phyloP scores from a whole-genome alignment of 164 flowering plant genomes.

The Stephania cephalantha region DNA sequence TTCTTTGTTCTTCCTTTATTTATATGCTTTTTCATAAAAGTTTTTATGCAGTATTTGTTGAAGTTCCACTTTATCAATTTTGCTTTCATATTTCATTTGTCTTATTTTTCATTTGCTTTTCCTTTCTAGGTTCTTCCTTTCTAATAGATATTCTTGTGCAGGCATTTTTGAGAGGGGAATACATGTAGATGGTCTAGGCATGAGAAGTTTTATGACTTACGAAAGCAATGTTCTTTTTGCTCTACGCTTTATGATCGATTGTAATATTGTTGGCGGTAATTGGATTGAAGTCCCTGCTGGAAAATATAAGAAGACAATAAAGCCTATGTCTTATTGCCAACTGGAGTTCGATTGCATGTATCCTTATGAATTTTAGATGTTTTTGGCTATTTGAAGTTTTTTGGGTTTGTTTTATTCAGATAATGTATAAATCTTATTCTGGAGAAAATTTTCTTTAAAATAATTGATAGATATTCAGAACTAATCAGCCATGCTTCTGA shows the following conservation, averaged over 20 bases:
- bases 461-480: conserved; percentile 51
- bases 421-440: background rate
- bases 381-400: background rate
- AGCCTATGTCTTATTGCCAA: conserved; percentile 63
- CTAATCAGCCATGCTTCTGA: conserved; percentile 83
- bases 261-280: conserved; percentile 92
- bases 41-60: background rate
- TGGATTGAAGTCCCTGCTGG: conserved; percentile 90
- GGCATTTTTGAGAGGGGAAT: conserved; percentile 94
- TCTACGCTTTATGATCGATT: conserved; percentile 96
- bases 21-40: background rate
- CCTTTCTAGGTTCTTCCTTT: background rate
- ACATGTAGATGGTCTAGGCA: conserved; percentile 86
- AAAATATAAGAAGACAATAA: conserved; percentile 53
- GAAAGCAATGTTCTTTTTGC: conserved; percentile 97
- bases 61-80: background rate
- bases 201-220: conserved; percentile 74
- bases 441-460: conserved; percentile 28
- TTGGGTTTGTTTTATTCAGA: background rate
- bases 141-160: conserved; percentile 20
- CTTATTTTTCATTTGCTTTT: background rate
- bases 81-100: conserved; percentile 6
- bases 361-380: conserved; percentile 36
- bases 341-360: conserved; percentile 94
- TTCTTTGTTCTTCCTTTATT: background rate